Base-by-base conservation (phyloP, 2,329 filamentous ascomycete genomes). In the Fusarium torreyae region DNA sequence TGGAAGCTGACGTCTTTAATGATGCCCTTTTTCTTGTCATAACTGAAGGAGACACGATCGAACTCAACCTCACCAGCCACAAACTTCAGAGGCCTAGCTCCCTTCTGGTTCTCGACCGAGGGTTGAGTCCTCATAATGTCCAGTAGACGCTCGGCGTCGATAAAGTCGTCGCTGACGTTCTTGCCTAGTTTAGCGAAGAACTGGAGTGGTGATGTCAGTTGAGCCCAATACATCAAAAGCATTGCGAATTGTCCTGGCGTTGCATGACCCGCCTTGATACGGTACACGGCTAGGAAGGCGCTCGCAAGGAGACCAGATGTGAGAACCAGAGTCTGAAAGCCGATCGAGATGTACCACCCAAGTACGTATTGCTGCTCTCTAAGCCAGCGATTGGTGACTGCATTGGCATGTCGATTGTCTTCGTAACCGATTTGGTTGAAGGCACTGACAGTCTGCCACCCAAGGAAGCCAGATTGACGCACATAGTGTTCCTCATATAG, bases 181-280 rank as follows among this genome's bases (percentile, higher is more conserved):
- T 86, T 87, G 8, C 87, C 86, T 28, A 89, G 78, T 18, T 81
- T 80, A 8, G 87, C 85, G 74, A 94, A 93, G 77, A 92, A 93
- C 69, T 89, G 89, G 54, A 94, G 83, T 3, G 91, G 91, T 3
- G 87, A 86, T 44, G 91, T 91, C 38, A 94, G 83, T 74, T 93
- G 91, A 18, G 87, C 86, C 90, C 92, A 92, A 77, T 93, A 94
- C 54, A 90, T 91, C 63, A 93, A 80, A 17, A 94, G 82, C 79
- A 90, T 88, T 57, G 92, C 88, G 70, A 94, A 93, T 68, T 91
- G 85, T 57, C 91, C 91, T 13, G 91, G 82, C 7, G 87, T 87
- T 6, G 87, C 86, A 53, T 85, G 79, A 2, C 85, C 86, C n/a
- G 83, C 84, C 3, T 85, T 89, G 55, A 94, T 89, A 66, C 92